These are phyloP conservation scores for Nakazawaea laoshanensis DNA, from an alignment of 805 yeast species.

Conservation along the genomic window DNA sequence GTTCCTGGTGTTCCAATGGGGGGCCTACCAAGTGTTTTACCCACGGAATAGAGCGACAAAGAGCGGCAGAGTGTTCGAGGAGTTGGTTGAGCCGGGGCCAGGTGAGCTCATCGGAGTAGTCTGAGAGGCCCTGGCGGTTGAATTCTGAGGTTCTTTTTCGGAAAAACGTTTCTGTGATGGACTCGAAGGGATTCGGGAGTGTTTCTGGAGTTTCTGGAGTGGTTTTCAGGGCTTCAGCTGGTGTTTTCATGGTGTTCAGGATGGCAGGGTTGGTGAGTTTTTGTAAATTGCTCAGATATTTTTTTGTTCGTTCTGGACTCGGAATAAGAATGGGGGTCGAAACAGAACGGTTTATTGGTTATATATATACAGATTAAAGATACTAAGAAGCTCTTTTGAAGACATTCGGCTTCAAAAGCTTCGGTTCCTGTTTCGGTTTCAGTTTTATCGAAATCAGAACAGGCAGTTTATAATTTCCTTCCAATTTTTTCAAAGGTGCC, in stretches of 20 bases:
- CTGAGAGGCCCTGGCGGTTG: slow-evolving; percentile 6
- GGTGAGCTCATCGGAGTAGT: slow-evolving; percentile 5
- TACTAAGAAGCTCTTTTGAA: too few relatives aligned
- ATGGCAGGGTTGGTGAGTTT: too few relatives aligned
- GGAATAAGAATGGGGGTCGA: too few relatives aligned
- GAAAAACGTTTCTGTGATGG: slow-evolving; percentile 8
- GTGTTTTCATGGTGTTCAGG: too few relatives aligned
- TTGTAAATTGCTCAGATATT: too few relatives aligned
- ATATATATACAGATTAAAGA: too few relatives aligned
- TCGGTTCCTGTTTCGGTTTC: slow-evolving; percentile 4
- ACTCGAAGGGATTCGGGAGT: slow-evolving; percentile 7
- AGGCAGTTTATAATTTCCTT: too few relatives aligned
- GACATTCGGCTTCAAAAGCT: too few relatives aligned
- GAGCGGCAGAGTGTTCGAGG: slow-evolving; percentile 23
- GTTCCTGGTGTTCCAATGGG: slow-evolving; percentile 28
- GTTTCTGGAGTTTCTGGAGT: not conserved
- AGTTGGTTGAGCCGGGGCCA: slow-evolving; percentile 12
- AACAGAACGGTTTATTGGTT: too few relatives aligned
- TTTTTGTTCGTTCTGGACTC: too few relatives aligned
- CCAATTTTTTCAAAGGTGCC: too few relatives aligned
- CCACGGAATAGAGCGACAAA: slow-evolving; percentile 24
- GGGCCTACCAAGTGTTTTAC: slow-evolving; percentile 27
- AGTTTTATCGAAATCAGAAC: not conserved
- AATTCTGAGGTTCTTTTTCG: slow-evolving; percentile 8
- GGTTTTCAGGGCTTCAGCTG: too few relatives aligned